These are phyloP conservation scores for Strobilomyces confusus DNA, from an alignment of 768 basidiomycete species.

Conservation along the genomic window DNA sequence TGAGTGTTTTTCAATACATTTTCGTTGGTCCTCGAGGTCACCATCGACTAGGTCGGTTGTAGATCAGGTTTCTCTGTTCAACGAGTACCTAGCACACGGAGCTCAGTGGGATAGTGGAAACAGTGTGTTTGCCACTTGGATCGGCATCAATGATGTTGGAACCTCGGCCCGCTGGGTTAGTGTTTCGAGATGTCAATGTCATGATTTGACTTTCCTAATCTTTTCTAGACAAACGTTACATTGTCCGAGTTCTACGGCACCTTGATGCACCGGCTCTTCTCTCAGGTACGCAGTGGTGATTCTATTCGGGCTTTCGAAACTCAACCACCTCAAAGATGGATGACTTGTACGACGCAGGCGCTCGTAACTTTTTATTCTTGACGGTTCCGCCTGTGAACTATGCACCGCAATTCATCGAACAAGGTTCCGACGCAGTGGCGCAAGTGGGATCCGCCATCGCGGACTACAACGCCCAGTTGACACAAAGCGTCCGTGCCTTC, in stretches of 20 bases:
- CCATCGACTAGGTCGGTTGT: slow-evolving; percentile 21
- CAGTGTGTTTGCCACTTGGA: slow-evolving; percentile 63
- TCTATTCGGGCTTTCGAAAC: neutral
- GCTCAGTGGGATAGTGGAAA: slow-evolving; percentile 56
- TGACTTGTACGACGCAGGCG: slow-evolving; percentile 38
- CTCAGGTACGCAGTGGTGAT: slow-evolving; percentile 16
- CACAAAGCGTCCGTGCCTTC: slow-evolving; percentile 37
- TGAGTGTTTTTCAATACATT: slow-evolving; percentile 34
- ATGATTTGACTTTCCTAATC: neutral
- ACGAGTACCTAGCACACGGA: slow-evolving; percentile 39
- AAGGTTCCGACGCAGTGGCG: slow-evolving; percentile 28
- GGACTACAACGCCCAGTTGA: slow-evolving; percentile 51
- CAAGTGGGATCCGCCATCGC: slow-evolving; percentile 35
- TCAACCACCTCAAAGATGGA: slow-evolving; percentile 12
- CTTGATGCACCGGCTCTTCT: slow-evolving; percentile 26
- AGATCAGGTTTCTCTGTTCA: slow-evolving; percentile 61
- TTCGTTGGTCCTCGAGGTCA: neutral
- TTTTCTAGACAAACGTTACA: slow-evolving; percentile 21
- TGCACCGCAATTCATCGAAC: slow-evolving; percentile 48
- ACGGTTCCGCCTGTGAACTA: slow-evolving; percentile 59
- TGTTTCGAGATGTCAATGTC: neutral
- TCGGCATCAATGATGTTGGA: slow-evolving; percentile 65
- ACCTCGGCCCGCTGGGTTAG: slow-evolving; percentile 17
- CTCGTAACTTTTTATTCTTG: slow-evolving; percentile 58
- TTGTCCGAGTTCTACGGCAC: slow-evolving; percentile 21